Base-by-base conservation (phyloP, 2,329 filamentous ascomycete species). In the Hymenoscyphus fraxineus region DNA sequence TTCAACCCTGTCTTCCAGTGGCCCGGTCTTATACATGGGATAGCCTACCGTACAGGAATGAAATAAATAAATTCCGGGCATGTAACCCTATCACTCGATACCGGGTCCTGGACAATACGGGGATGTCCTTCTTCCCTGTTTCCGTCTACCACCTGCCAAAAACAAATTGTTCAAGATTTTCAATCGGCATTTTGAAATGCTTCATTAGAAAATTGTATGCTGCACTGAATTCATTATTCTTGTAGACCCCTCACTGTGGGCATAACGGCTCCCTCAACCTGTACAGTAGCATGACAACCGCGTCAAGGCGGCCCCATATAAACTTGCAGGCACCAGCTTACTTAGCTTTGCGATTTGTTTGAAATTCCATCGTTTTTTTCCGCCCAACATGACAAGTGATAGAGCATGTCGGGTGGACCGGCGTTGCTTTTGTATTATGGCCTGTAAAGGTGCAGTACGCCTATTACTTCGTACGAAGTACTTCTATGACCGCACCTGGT, bases 341-440 rank as follows among this genome's bases (percentile, higher is more conserved):
- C 47, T 54, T 19, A 27, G 47, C 47, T 27, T 12, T 22, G 44
- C 44, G 44, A 51, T 51, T 51, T 51, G 44, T 59, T 59, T 16
- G 16, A 27, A 59, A 19, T 39, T 12, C 35, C 58, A 58, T 58
- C 22, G 32, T 27, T 57, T 15, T 35, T 58, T 58, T 38, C 19
- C 32, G 7, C 16, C 19, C 15, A 59, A 41, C 44, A 40, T 59
- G 58, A 59, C 15, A 59, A 13, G 19, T 59, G 58, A 59, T 41
- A 47, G 58, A 27, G 19, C 27, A 16, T 9, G 16, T 19, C 38
- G 16, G 40, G n/a, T 6, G n/a, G 35, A 58, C 31, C 56, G n/a
- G 35, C 19, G 19, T 59, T 47, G 35, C 22, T 59, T 59, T 47
- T 44, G 58, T 40, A 59, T 40, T n/a, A 39, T 9, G 27, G 27